Percentiles rank a stretch among this genome's conserved stretches.
Conservation (phyloP, 768 basidiomycete genomes). For the Amanita rubescens region DNA sequence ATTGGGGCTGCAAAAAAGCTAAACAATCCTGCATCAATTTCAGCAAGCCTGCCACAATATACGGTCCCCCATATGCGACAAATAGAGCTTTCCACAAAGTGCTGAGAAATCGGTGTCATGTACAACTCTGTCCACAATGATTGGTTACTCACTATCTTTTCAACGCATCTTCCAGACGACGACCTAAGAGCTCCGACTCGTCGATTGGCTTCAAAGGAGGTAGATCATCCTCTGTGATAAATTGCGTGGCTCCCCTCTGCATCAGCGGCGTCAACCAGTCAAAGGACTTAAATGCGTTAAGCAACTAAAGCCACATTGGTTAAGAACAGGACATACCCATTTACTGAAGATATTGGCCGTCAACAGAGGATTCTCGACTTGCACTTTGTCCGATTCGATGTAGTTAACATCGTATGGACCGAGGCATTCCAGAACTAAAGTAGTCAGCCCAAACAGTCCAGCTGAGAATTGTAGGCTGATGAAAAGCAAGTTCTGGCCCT, state of each 20-base stretch:
- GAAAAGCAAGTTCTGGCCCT: conserved; percentile 26
- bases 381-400: conserved; percentile 22
- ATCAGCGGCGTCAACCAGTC: conserved; percentile 81
- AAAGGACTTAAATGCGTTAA: conserved; percentile 44
- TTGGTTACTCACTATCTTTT: conserved; percentile 47
- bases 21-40: conserved; percentile 79
- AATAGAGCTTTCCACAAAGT: conserved; percentile 70
- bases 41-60: conserved; percentile 48
- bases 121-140: not conserved
- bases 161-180: conserved; percentile 52
- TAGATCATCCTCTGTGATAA: conserved; percentile 82
- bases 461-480: conserved; percentile 38
- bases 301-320: not conserved
- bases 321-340: conserved; percentile 35
- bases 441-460: conserved; percentile 37
- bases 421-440: conserved; percentile 60
- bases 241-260: conserved; percentile 54
- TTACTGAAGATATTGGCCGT: conserved; percentile 78
- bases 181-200: conserved; percentile 61
- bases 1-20: conserved; percentile 81
- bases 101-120: conserved; percentile 23
- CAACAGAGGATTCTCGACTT: conserved; percentile 59
- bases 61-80: conserved; percentile 74
- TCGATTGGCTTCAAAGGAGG: conserved; percentile 65
- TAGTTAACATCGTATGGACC: conserved; percentile 51